Evolutionary conservation across 768 basidiomycete species (phyloP), one percentile per base, ranked within the genome.

Genomic region (Boletus subcaerulescens): DNA sequence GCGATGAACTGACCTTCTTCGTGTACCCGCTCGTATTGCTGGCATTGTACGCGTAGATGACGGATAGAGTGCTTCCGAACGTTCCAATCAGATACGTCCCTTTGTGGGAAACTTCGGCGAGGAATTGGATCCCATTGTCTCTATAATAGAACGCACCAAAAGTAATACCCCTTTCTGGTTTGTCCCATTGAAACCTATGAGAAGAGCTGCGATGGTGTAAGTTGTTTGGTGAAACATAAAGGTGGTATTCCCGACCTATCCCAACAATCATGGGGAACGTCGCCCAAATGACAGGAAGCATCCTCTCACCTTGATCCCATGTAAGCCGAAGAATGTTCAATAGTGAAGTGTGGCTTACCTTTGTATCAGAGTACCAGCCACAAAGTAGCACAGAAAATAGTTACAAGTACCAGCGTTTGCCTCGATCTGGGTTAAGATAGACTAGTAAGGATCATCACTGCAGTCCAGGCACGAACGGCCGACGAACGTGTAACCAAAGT

Each of bases 1-100:
- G 17, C 29, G 15, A 17, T 18, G 36, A 22, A 0, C 54, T 12
- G n/a, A 62, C 65, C 60, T 69, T 24, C 24, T 24, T 72, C 11
- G 65, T 69, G 17, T 61, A 29, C 0, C 63, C 60, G 5, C 60
- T 65, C n/a, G 61, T 64, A 43, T 70, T 70, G 18, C 52, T 53
- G 12, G 68, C 60, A 26, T 64, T 65, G 56, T 65, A 70, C 1
- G 63, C 63, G 47, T 69, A 68, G 45, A 65, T 59, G 26, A 26
- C 26, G 26, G 26, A 9, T 8, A 26, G 1, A 8, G 26, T 26
- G 8, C 26, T 26, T 26, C 26, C 26, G 8, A 26, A 26, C 26
- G 26, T 63, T n/a, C 64, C 58, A n/a, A 46, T 53, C 14, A 60
- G 32, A 35, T 58, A 59, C 20, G 57, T 57, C 20, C 62, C 68